These are phyloP conservation scores for Microbotryum silenes-acaulis DNA, from an alignment of 1,284 basidiomycete species.

Conservation along the genomic window DNA sequence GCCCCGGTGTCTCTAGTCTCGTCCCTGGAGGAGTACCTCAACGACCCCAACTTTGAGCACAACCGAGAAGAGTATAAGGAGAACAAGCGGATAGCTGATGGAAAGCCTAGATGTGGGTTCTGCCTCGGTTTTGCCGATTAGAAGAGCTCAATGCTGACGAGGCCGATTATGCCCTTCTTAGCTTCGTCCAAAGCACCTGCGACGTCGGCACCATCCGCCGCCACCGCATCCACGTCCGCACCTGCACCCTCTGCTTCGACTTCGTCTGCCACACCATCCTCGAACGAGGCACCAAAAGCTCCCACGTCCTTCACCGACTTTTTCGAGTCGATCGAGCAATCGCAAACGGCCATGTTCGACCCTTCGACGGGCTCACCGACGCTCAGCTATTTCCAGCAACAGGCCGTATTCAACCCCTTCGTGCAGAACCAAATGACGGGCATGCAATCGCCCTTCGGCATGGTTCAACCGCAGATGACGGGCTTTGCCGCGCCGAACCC, in stretches of 20 bases:
- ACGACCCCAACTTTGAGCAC: conserved; percentile 92
- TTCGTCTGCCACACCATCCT: not conserved
- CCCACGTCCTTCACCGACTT: conserved; percentile 66
- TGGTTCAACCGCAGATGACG: conserved; percentile 23
- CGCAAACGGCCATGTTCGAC: conserved; percentile 67
- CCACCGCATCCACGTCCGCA: conserved; percentile 12
- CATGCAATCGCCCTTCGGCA: conserved; percentile 26
- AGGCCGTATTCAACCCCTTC: conserved; percentile 69
- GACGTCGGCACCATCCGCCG: conserved; percentile 18
- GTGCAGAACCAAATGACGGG: conserved; percentile 46
- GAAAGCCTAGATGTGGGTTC: conserved; percentile 37
- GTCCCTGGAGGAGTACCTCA: conserved; percentile 89
- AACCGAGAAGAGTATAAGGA: conserved; percentile 86
- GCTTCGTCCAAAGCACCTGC: conserved; percentile 5
- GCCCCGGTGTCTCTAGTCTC: conserved; percentile 89
- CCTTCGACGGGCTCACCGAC: conserved; percentile 44
- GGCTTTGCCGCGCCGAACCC: conserved; percentile 22
- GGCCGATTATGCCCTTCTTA: not conserved
- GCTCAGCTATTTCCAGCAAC: conserved; percentile 54
- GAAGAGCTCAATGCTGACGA: not conserved
- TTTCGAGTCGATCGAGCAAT: conserved; percentile 81
- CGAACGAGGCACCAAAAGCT: conserved; percentile 36
- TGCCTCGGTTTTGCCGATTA: not conserved
- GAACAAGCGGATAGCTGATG: conserved; percentile 69
- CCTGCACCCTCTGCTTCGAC: conserved; percentile 7